These are phyloP conservation scores for Tilletia walkeri DNA, from an alignment of 1,284 basidiomycete genomes.

Conservation along the genomic window DNA sequence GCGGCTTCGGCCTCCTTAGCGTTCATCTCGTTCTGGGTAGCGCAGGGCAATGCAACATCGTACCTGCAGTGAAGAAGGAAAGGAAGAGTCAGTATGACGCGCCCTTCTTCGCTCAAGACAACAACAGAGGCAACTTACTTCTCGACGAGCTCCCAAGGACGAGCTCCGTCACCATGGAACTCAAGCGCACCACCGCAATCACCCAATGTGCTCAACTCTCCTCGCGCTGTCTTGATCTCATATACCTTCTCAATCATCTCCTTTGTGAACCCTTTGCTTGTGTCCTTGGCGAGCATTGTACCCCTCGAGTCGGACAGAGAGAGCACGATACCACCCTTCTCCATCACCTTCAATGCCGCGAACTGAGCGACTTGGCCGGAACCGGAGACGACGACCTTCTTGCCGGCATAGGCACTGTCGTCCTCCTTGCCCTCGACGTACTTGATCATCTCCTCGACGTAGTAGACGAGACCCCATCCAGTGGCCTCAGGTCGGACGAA, in stretches of 20 bases:
- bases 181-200: slow-evolving; percentile 30
- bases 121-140: slow-evolving; percentile 37
- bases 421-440: slow-evolving; percentile 51
- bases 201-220: slow-evolving; percentile 55
- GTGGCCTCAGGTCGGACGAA: slow-evolving; percentile 53
- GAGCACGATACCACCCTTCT: slow-evolving; percentile 72
- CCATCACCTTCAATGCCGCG: slow-evolving; percentile 76
- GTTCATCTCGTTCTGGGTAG: slow-evolving; percentile 76
- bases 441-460: slow-evolving; percentile 67
- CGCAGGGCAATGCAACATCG: slow-evolving; percentile 73
- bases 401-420: slow-evolving; percentile 59
- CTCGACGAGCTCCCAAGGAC: slow-evolving; percentile 73
- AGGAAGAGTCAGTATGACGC: not conserved
- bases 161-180: slow-evolving; percentile 57
- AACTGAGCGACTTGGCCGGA: slow-evolving; percentile 72
- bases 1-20: slow-evolving; percentile 71
- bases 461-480: slow-evolving; percentile 76
- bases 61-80: slow-evolving; percentile 22
- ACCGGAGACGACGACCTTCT: slow-evolving; percentile 69
- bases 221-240: slow-evolving; percentile 68
- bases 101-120: not conserved
- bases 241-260: slow-evolving; percentile 56
- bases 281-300: slow-evolving; percentile 63
- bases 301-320: slow-evolving; percentile 79
- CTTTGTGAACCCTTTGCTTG: slow-evolving; percentile 58